Conservation (phyloP, 371 early-diverging fungal species). For the Mucor piriformis region DNA sequence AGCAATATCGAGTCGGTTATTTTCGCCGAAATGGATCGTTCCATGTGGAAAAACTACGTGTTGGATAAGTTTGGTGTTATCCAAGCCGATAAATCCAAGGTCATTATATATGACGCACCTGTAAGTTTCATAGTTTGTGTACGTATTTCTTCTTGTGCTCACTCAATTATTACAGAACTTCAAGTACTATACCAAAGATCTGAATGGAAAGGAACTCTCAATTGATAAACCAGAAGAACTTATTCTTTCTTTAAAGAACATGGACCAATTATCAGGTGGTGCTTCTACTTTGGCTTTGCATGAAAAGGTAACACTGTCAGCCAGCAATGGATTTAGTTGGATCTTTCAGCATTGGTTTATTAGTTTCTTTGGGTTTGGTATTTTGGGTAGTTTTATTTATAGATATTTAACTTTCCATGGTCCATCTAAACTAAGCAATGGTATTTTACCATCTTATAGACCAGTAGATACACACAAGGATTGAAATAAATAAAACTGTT, state of each 20-base stretch:
- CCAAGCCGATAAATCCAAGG: slow-evolving; percentile 2
- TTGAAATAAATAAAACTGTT: slow-evolving; percentile 2
- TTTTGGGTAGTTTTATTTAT: slow-evolving; percentile 24
- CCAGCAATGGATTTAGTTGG: slow-evolving; percentile 1
- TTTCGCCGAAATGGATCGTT: slow-evolving; percentile 27
- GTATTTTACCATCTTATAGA: slow-evolving; percentile 22
- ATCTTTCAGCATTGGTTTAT: slow-evolving; percentile 33
- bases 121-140: slow-evolving; percentile 6
- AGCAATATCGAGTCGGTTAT: slow-evolving; percentile 4
- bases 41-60: slow-evolving; percentile 27
- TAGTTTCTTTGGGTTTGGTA: slow-evolving; percentile 23
- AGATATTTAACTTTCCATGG: slow-evolving; percentile 20
- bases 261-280: slow-evolving; percentile 10
- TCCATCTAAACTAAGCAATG: slow-evolving; percentile 13
- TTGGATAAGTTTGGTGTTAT: slow-evolving; percentile 11
- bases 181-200: slow-evolving; percentile 12
- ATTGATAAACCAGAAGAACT: slow-evolving; percentile 16
- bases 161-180: slow-evolving; percentile 6
- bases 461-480: slow-evolving; percentile 22
- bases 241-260: slow-evolving; percentile 13
- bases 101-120: slow-evolving; percentile 22
- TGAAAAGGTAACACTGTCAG: slow-evolving; percentile 13
- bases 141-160: no score
- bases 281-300: slow-evolving; percentile 17
- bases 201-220: background rate